Base-by-base conservation (phyloP, 2,329 filamentous ascomycete genomes). In the Aureobasidium sp. region DNA sequence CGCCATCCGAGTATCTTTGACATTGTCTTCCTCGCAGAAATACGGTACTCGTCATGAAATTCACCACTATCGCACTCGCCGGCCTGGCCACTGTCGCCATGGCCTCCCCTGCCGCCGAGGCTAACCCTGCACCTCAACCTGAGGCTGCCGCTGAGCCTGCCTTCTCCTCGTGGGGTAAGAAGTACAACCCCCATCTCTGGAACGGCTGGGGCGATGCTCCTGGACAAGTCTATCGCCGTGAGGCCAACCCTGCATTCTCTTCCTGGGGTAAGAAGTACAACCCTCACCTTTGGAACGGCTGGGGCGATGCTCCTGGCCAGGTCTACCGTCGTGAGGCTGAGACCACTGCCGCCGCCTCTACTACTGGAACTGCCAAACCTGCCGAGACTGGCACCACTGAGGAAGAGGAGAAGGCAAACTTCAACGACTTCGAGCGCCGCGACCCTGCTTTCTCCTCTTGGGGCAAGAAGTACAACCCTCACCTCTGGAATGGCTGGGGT, bases 1-100 rank as follows among this genome's bases (percentile, higher is more conserved):
- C 51, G 24, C 37, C 37, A 41, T 32, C 37, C 5, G 51, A 55
- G 51, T 55, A 32, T 32, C 17, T 10, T 24, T 15, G 2, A 52
- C 37, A 55, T 37, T 39, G 34, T 39, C 34, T 55, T 17, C 2
- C 51, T 26, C 13, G 6, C 9, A 32, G 3, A 43, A 32, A 32
- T 8, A 13, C 51, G 15, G 7, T 1, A 27, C 13, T 43, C 36
- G 37, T 43, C 36, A 79, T 71, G 37, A 75, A 72, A 39, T 62
- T 65, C 62, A 59, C 53, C 48, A 34, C 64, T 24, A 26, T 60
- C 34, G 57, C 59, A 43, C 34, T 61, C 36, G 62, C 62, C 53
- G 51, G 59, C 17, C 36, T 63, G 47, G 56, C 52, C 62, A 46
- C 59, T 1, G 41, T 55, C 8, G 53, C 59, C 48, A 66, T 64